Conservation (phyloP, 1,284 basidiomycete genomes). For the Trichosporon inkin region DNA sequence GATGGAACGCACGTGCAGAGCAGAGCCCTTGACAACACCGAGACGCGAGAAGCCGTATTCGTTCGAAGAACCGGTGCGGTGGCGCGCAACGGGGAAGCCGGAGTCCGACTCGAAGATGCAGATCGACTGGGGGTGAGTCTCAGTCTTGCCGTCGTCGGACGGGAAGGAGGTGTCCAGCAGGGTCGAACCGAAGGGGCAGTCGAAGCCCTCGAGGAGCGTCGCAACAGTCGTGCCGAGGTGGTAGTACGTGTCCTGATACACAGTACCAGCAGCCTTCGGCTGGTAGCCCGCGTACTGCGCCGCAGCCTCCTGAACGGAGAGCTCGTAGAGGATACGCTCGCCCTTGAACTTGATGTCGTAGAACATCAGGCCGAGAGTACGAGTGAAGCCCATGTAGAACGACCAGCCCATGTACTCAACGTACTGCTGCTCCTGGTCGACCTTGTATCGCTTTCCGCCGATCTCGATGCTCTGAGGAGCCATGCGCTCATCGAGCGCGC, state of each 20-base stretch:
- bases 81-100: constrained; percentile 59
- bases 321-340: constrained; percentile 64
- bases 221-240: constrained; percentile 59
- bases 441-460: constrained; percentile 58
- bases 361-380: constrained; percentile 63
- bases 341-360: constrained; percentile 62
- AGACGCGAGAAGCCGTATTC: too few species aligned
- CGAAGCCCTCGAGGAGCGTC: constrained; percentile 53
- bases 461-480: constrained; percentile 61
- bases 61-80: constrained; percentile 49
- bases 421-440: constrained; percentile 57
- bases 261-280: constrained; percentile 61
- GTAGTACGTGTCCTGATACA: constrained; percentile 64
- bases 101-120: constrained; percentile 64
- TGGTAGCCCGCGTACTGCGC: constrained; percentile 65
- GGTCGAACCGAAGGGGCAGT: too few species aligned
- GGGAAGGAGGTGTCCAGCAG: constrained; percentile 48
- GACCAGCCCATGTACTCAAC: constrained; percentile 57
- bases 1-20: constrained; percentile 58
- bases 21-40: constrained; percentile 54
- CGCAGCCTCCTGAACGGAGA: constrained; percentile 53
- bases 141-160: constrained; percentile 33
- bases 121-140: constrained; percentile 54
- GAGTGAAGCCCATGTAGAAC: constrained; percentile 59
- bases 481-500: constrained; percentile 61